Conservation (phyloP, 768 basidiomycete species). For the Boletus coccyginus region DNA sequence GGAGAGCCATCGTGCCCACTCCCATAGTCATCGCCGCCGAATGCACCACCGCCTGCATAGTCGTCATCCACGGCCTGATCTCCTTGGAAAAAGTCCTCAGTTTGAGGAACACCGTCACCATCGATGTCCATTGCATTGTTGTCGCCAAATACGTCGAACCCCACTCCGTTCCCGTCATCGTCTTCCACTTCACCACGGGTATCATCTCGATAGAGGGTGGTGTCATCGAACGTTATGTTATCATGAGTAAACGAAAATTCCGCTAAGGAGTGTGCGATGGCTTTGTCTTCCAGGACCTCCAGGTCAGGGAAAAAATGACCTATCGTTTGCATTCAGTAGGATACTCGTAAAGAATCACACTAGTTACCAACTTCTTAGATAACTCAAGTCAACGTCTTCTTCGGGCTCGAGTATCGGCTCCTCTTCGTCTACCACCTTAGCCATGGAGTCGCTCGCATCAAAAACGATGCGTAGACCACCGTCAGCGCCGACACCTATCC, state of each 20-base stretch:
- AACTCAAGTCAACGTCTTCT: conserved; percentile 62
- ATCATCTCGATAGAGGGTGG: conserved; percentile 57
- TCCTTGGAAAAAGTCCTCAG: conserved; percentile 68
- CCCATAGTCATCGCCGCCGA: conserved; percentile 44
- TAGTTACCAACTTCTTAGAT: conserved; percentile 52
- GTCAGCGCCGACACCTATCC: conserved; percentile 71
- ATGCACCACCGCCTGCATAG: conserved; percentile 36
- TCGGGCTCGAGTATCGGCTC: conserved; percentile 61
- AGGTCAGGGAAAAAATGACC: conserved; percentile 75
- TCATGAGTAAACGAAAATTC: conserved; percentile 82
- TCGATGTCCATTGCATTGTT: conserved; percentile 40
- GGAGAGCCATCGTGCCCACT: conserved; percentile 42
- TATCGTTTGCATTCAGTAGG: conserved; percentile 24
- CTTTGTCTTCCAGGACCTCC: conserved; percentile 57
- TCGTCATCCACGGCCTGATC: conserved; percentile 55
- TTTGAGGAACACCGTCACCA: conserved; percentile 36
- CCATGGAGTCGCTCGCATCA: conserved; percentile 90
- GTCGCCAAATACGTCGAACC: conserved; percentile 21
- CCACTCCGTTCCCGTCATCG: conserved; percentile 27
- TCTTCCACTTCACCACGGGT: conserved; percentile 38
- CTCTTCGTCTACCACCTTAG: conserved; percentile 73
- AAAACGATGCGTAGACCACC: conserved; percentile 89
- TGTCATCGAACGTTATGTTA: conserved; percentile 56
- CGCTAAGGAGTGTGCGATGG: conserved; percentile 78
- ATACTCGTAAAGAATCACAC: background rate